Conservation (phyloP, 1,284 basidiomycete genomes). For the Puccinia triticina region DNA sequence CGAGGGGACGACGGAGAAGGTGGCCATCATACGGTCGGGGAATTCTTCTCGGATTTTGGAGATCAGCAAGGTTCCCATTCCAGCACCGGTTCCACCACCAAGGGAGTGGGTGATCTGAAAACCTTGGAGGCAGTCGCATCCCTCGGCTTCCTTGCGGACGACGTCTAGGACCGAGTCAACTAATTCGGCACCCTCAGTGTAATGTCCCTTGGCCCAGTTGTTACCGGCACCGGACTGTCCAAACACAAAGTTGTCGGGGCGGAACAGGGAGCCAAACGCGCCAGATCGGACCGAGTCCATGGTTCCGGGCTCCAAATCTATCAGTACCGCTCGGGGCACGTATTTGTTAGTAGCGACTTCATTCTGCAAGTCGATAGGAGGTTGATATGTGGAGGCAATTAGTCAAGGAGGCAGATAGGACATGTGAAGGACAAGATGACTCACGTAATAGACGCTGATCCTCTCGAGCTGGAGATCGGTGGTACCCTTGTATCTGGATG, state of each 20-base stretch:
- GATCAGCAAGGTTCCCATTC: conserved; percentile 81
- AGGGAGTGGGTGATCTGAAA: conserved; percentile 92
- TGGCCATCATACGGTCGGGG: conserved; percentile 89
- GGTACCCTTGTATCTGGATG: conserved; percentile 78
- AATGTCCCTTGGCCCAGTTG: conserved; percentile 74
- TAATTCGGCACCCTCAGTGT: conserved; percentile 91
- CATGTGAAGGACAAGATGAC: not conserved
- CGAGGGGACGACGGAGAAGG: conserved; percentile 87
- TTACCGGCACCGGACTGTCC: conserved; percentile 79
- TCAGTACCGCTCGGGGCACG: conserved; percentile 88
- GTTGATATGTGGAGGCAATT: not conserved
- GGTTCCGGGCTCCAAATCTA: conserved; percentile 90
- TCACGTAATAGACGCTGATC: conserved; percentile 84
- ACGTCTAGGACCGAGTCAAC: conserved; percentile 76
- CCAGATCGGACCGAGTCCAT: conserved; percentile 72
- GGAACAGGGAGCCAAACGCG: conserved; percentile 73
- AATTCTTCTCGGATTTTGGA: conserved; percentile 86
- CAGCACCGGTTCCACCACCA: conserved; percentile 89
- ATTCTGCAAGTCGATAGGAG: conserved; percentile 54
- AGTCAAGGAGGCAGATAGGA: not conserved
- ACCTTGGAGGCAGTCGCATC: conserved; percentile 84
- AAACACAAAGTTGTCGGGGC: conserved; percentile 74
- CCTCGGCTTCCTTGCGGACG: conserved; percentile 66
- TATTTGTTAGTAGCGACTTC: conserved; percentile 67
- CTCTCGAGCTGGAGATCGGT: conserved; percentile 96